Base-by-base conservation (phyloP, 148 eudicot species). In the Silene latifolia region DNA sequence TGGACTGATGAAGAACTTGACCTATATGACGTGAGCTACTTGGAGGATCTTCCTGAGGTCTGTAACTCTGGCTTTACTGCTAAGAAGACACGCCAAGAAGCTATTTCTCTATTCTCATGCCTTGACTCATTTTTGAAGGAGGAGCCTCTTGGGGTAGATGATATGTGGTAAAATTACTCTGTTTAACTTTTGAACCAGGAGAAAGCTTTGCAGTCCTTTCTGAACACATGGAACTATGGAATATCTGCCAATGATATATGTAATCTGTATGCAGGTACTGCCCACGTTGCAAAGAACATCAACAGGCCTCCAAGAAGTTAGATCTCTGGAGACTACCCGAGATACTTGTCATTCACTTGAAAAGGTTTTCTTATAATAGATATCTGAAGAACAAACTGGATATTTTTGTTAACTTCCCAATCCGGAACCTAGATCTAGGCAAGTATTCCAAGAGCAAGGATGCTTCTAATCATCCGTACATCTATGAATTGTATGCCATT, bases 81-180 rank as follows among this genome's bases (percentile, higher is more conserved):
- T 18, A 92, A 96, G 84, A 96, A 96, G 76, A 96, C 98, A 65
- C 87, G 91, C 76, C 99, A 89, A 78, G 99, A 90, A 83, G 86
- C 98, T 20, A 81, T 89, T 75, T 88, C 96, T 57, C 79, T 96
- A 60, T 96, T 96, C 85, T 92, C 99, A 69, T 96, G 99, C 77
- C 82, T 96, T 81, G 99, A 96, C 46, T 92, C 99, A 51, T 96
- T 96, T 82, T 71, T 92, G 57, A 96, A 92, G 85, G 99, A 89
- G 85, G 99, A 96, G 85, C 99, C 99, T 48, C 87, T 95, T 68
- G 99, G 99, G 71, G 96, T 97, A 21, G 97, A 95, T 82, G 99
- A 96, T 73, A 96, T 96, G 99, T 96, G 99, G 99, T 96, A 90
- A 54, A 74, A 32, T 78, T 76, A 53, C 54, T 56, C 20, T 7